Evolutionary conservation across 2,329 filamentous ascomycete genomes (phyloP).

Genomic region (Aureobasidium namibiae): DNA sequence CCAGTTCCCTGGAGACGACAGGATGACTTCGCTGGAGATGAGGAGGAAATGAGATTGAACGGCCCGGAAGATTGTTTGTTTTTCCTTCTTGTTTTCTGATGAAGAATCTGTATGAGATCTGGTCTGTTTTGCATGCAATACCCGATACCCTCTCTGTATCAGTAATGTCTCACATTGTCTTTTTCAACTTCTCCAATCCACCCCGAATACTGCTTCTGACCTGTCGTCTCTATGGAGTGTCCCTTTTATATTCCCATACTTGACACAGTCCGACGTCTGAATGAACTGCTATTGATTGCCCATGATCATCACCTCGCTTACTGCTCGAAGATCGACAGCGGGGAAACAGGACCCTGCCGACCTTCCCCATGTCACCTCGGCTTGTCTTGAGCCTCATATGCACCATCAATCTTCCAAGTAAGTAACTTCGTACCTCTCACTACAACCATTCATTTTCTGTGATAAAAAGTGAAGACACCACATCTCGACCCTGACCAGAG

Average conservation of each 20-base stretch:
- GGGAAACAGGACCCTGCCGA: not conserved
- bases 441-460: too few species aligned
- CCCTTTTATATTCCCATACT: too few species aligned
- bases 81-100: not conserved
- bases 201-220: too few species aligned
- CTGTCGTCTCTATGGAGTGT: too few species aligned
- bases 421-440: not conserved
- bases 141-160: not conserved
- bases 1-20: constrained; percentile 27
- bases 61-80: not conserved
- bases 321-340: not conserved
- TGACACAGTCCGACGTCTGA: too few species aligned
- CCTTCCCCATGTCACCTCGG: not conserved
- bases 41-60: not conserved
- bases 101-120: not conserved
- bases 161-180: not conserved
- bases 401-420: not conserved
- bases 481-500: too few species aligned
- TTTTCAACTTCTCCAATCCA: too few species aligned
- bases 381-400: not conserved
- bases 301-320: not conserved
- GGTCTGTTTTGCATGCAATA: not conserved
- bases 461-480: too few species aligned
- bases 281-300: too few species aligned
- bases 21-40: not conserved